Percentiles rank a stretch among this genome's conserved stretches.
These are phyloP conservation scores for Debaryomyces udenii DNA, from an alignment of 1,139 yeast genomes.

Conservation along the genomic window DNA sequence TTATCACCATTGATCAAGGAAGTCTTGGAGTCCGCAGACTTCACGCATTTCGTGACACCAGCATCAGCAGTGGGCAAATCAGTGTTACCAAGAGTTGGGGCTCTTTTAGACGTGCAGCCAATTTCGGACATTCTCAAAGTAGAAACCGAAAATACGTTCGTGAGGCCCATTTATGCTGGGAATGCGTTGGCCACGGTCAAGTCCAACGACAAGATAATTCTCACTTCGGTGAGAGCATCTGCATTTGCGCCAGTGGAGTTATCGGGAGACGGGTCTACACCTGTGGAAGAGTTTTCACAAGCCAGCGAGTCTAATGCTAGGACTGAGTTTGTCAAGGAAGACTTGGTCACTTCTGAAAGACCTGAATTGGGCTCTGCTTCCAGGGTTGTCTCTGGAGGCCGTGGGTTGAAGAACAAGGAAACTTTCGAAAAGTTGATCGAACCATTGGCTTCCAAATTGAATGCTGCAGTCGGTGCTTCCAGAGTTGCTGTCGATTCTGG, in stretches of 20 bases:
- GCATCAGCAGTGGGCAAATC: slow-evolving; percentile 89
- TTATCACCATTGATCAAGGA: slow-evolving; percentile 59
- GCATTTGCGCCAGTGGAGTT: slow-evolving; percentile 68
- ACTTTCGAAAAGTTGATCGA: slow-evolving; percentile 75
- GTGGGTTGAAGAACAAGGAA: slow-evolving; percentile 90
- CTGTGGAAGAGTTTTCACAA: slow-evolving; percentile 53
- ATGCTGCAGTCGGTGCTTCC: slow-evolving; percentile 97
- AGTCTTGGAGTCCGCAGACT: slow-evolving; percentile 42
- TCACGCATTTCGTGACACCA: slow-evolving; percentile 76
- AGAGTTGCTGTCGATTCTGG: slow-evolving; percentile 98
- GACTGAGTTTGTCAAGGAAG: slow-evolving; percentile 70
- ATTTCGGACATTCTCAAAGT: slow-evolving; percentile 78
- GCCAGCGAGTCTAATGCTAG: slow-evolving; percentile 37
- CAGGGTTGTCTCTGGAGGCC: slow-evolving; percentile 86
- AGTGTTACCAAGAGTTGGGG: slow-evolving; percentile 84
- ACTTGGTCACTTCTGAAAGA: slow-evolving; percentile 75
- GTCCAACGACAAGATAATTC: slow-evolving; percentile 63
- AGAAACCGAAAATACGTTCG: slow-evolving; percentile 68
- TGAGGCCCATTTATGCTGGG: slow-evolving; percentile 95
- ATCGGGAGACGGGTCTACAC: slow-evolving; percentile 38
- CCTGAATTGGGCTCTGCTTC: slow-evolving; percentile 89
- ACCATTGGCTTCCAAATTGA: slow-evolving; percentile 83
- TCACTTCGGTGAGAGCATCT: slow-evolving; percentile 81
- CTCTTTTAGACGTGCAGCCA: slow-evolving; percentile 85
- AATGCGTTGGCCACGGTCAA: slow-evolving; percentile 86